Conservation (phyloP, 352 stramenopile genomes). For the Phytophthora idaei region DNA sequence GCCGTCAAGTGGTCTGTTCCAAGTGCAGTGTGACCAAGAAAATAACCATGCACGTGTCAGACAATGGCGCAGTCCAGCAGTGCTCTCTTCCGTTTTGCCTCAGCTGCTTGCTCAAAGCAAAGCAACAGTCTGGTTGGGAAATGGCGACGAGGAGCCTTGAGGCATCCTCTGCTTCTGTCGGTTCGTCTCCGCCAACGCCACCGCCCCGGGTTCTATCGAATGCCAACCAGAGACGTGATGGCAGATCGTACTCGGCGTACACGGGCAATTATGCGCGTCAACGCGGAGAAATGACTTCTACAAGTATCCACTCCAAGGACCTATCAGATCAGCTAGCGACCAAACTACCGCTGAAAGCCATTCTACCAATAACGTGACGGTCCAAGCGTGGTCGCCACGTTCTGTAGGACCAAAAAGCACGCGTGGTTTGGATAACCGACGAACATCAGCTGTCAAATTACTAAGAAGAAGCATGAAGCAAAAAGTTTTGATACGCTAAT, state of each 20-base stretch:
- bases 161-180: neutral
- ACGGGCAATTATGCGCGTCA: neutral
- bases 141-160: conserved; percentile 32
- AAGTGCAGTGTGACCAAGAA: conserved; percentile 65
- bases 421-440: conserved; percentile 1
- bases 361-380: neutral
- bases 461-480: too few relatives aligned
- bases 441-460: neutral
- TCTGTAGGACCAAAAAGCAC: conserved; percentile 14
- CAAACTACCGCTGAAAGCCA: neutral
- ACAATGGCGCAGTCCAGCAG: conserved; percentile 36
- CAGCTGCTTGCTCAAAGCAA: conserved; percentile 52
- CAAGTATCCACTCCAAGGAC: neutral
- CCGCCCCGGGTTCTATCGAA: neutral
- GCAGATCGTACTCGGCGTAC: conserved; percentile 20
- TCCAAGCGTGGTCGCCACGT: conserved; percentile 5
- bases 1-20: conserved; percentile 42
- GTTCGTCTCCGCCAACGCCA: conserved; percentile 1
- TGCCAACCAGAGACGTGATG: conserved; percentile 2
- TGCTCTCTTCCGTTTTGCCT: conserved; percentile 54
- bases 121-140: conserved; percentile 46
- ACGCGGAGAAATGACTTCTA: conserved; percentile 5
- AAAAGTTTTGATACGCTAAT: too few relatives aligned
- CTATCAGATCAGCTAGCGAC: conserved; percentile 7
- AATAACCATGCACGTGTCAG: conserved; percentile 52